Evolutionary conservation across 805 yeast species (phyloP).

Genomic region (Lipomyces spencermartinsiae): DNA sequence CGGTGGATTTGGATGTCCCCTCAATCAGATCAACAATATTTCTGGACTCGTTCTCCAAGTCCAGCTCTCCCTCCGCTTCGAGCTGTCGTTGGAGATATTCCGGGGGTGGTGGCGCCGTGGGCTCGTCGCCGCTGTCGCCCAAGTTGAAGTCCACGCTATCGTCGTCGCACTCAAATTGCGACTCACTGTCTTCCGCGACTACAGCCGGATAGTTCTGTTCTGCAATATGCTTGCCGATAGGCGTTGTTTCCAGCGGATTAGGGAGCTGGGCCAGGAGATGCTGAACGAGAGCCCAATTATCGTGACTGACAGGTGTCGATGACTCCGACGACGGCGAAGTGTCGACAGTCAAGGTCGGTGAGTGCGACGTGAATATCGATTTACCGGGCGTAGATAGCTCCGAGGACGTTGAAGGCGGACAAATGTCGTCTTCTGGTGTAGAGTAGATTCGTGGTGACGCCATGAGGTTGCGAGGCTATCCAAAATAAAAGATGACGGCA

Average conservation of each 20-base stretch:
- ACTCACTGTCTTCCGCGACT: not conserved
- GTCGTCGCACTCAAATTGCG: not conserved
- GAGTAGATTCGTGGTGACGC: not conserved
- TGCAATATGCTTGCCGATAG: not conserved
- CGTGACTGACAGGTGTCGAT: not conserved
- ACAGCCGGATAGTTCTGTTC: not conserved
- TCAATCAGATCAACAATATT: not conserved
- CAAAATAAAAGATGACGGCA: not conserved
- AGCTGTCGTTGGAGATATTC: constrained; percentile 1
- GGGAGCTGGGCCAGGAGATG: no score
- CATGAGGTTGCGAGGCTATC: not conserved
- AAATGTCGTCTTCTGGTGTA: not conserved
- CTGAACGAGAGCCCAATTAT: no score
- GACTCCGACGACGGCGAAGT: not conserved
- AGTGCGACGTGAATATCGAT: not conserved
- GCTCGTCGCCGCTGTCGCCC: not conserved
- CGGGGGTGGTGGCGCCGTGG: not conserved
- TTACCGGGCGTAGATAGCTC: not conserved
- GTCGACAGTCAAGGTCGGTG: not conserved
- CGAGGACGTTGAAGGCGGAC: not conserved
- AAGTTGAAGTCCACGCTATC: constrained; percentile 1
- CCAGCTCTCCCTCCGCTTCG: not conserved
- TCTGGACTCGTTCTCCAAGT: not conserved
- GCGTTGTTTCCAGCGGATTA: not conserved
- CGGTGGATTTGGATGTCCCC: not conserved